These are phyloP conservation scores for Hortiboletus campestris DNA, from an alignment of 768 basidiomycete species.

Conservation along the genomic window DNA sequence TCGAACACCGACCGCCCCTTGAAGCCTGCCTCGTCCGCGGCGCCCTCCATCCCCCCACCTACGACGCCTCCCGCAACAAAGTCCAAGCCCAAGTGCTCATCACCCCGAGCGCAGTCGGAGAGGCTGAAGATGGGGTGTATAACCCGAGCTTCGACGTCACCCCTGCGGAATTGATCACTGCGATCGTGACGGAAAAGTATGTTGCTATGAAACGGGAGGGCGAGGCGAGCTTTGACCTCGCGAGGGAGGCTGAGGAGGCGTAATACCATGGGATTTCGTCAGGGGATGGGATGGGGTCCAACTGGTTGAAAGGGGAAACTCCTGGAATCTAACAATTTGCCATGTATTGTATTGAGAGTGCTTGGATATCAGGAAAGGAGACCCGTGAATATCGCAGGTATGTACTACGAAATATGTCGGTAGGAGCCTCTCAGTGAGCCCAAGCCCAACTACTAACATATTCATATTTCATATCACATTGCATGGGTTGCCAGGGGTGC, in stretches of 20 bases:
- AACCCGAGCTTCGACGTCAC: slow-evolving; percentile 98
- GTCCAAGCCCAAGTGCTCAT: slow-evolving; percentile 81
- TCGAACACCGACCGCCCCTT: slow-evolving; percentile 84
- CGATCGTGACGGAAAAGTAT: slow-evolving; percentile 93
- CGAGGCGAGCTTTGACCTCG: slow-evolving; percentile 60
- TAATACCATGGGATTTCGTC: background rate
- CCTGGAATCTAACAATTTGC: background rate
- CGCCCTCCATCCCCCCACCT: slow-evolving; percentile 56
- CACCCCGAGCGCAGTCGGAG: slow-evolving; percentile 59
- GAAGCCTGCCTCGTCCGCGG: slow-evolving; percentile 92
- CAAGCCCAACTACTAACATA: no score
- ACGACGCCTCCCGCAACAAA: slow-evolving; percentile 41
- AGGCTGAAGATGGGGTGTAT: slow-evolving; percentile 46
- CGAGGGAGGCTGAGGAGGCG: slow-evolving; percentile 28
- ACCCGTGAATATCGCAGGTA: no score
- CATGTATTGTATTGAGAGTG: background rate
- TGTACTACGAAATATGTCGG: no score
- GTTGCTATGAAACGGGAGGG: slow-evolving; percentile 74
- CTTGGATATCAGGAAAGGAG: no score
- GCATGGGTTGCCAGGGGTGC: no score
- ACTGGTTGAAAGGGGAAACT: background rate
- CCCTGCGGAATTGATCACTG: slow-evolving; percentile 89
- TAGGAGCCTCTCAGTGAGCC: no score
- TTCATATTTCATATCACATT: no score
- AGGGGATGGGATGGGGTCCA: background rate